Conservation (phyloP, 805 yeast genomes). For the Lipomyces sp. region DNA sequence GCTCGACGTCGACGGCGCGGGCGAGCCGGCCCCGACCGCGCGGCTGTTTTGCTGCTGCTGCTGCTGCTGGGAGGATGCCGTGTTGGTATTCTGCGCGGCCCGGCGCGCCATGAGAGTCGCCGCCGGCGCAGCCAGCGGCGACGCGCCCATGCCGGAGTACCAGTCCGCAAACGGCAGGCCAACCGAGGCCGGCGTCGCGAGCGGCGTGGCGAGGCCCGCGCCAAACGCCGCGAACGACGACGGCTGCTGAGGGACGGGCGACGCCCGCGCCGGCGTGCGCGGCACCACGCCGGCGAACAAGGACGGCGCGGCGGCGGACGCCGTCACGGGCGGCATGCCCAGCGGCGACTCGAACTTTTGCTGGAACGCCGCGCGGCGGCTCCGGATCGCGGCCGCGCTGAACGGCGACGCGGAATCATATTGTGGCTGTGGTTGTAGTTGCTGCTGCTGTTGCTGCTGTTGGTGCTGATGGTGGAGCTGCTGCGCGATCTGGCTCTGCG, state of each 20-base stretch:
- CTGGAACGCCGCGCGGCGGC: slow-evolving; percentile 5
- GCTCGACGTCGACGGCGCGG: slow-evolving; percentile 10
- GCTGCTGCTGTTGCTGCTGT: background rate
- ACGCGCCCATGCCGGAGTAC: too few species aligned
- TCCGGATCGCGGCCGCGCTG: slow-evolving; percentile 5
- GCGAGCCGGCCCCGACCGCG: background rate
- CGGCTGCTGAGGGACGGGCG: background rate
- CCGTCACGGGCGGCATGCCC: too few species aligned
- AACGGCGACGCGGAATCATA: slow-evolving; percentile 6
- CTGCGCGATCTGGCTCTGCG: too few species aligned
- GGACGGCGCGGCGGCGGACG: background rate
- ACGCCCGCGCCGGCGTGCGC: background rate
- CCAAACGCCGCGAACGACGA: background rate
- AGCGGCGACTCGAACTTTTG: slow-evolving; percentile 7
- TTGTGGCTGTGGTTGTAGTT: background rate
- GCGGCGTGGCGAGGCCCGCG: too few species aligned
- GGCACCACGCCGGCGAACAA: background rate
- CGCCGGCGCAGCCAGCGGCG: background rate
- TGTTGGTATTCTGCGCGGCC: background rate
- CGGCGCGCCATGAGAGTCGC: background rate
- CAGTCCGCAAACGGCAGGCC: too few species aligned
- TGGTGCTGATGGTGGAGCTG: too few species aligned
- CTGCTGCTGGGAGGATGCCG: slow-evolving; percentile 2
- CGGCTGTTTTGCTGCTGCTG: slow-evolving; percentile 4
- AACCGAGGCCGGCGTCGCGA: too few species aligned